A percentile compares a stretch with the other conserved stretches of the same genome.
These are phyloP conservation scores for Xenoacremonium recifei DNA, from an alignment of 2,329 filamentous ascomycete genomes.

Conservation along the genomic window DNA sequence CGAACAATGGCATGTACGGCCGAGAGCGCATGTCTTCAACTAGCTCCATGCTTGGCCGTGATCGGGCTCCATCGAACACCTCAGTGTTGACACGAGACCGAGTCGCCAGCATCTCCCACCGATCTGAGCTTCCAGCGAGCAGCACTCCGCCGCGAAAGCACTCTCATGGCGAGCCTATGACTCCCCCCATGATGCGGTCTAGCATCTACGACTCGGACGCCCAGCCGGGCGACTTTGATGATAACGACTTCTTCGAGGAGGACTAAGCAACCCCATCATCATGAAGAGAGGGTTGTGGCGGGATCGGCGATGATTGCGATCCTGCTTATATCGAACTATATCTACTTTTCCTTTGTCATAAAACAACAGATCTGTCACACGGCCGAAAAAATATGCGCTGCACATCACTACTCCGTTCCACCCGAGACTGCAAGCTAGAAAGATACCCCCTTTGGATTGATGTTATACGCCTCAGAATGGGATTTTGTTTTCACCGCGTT, in stretches of 20 bases:
- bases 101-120: too few relatives aligned
- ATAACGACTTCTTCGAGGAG: constrained; percentile 58
- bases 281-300: neutral
- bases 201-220: constrained; percentile 62
- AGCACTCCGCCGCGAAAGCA: constrained; percentile 39
- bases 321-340: neutral
- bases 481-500: constrained; percentile 16
- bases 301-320: neutral
- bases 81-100: too few relatives aligned
- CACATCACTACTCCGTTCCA: constrained; percentile 24
- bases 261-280: constrained; percentile 25
- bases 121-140: constrained; percentile 14
- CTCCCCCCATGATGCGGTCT: constrained; percentile 61
- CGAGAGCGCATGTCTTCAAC: constrained; percentile 29
- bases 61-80: neutral
- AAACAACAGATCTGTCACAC: constrained; percentile 19
- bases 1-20: constrained; percentile 27
- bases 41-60: constrained; percentile 21
- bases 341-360: constrained; percentile 27
- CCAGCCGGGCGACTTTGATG: constrained; percentile 57
- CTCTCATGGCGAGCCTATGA: constrained; percentile 45
- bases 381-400: constrained; percentile 19
- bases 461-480: constrained; percentile 27
- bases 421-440: constrained; percentile 37
- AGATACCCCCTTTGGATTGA: constrained; percentile 41